Conservation (phyloP, 2,329 filamentous ascomycete species). For the Stachybotrys echinatus region DNA sequence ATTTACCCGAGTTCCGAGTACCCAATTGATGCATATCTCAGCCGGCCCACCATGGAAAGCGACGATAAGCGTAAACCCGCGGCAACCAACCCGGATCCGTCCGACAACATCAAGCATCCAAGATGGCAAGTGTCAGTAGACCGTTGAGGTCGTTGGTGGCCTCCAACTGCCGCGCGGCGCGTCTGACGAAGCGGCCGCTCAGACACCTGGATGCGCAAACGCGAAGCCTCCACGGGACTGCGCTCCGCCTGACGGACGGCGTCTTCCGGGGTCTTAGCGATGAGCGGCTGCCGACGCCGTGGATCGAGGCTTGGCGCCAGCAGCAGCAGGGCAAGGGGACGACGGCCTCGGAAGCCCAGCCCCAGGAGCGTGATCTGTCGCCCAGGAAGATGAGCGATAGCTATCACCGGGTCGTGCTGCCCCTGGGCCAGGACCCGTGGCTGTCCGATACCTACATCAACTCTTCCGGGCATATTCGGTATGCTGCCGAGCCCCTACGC, state of each 20-base stretch:
- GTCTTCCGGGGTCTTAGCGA: conserved; percentile 21
- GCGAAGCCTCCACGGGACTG: not conserved
- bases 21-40: not conserved
- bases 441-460: conserved; percentile 75
- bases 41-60: too few species aligned
- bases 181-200: not conserved
- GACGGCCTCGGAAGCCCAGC: conserved; percentile 4
- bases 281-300: conserved; percentile 17
- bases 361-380: conserved; percentile 15
- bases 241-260: conserved; percentile 15
- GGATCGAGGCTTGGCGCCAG: conserved; percentile 20
- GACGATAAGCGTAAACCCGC: too few species aligned
- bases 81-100: not conserved
- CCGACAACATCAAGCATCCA: not conserved
- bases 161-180: not conserved
- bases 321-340: conserved; percentile 12
- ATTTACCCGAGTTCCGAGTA: too few species aligned
- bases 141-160: not conserved
- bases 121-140: not conserved
- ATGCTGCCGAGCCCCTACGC: not conserved
- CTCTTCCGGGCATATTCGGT: conserved; percentile 65
- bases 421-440: conserved; percentile 69
- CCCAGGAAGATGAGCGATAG: conserved; percentile 24
- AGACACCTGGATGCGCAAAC: not conserved
- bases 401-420: conserved; percentile 38